Evolutionary conservation across 2,329 filamentous ascomycete species (phyloP), one percentile per base, ranked within the genome.

Genomic region (Xylaria sp.): DNA sequence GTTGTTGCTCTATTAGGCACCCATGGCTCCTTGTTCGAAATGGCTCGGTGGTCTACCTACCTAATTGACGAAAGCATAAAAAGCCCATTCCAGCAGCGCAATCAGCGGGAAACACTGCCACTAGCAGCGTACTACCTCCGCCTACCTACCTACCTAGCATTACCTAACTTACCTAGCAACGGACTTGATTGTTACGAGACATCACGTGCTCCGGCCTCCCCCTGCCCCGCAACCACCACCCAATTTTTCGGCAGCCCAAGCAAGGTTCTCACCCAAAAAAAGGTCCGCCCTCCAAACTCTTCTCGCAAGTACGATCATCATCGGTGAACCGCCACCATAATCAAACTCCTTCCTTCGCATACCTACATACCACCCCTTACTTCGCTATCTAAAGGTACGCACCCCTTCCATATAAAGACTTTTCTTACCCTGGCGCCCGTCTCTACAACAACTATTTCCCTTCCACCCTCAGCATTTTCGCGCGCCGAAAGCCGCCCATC

Each of bases 191-290:
- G 47, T 48, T 24, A n/a, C 27, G 39, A 67, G 64, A 68, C 57
- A 65, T 76, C 75, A 76, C 75, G 75, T 76, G 75, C 68, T 56
- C 50, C 60, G 47, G 42, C 27, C 68, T 71, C 24, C 24, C 24
- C 24, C 24, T 7, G 74, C 75, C 75, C 75, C 75, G 75, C 75
- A 75, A 75, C 75, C 65, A 75, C 72, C 69, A 71, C 71, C 75
- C 71, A 73, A 76, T 70, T 74, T 76, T 75, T 73, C 71, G 69
- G 65, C 72, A 67, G 73, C 75, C 74, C 73, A 75, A 76, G 74
- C 69, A 70, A 61, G 64, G 56, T 54, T 57, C 64, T 53, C 48
- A 42, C 57, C 64, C 57, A 54, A 61, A 71, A 68, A 74, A 73
- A 67, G 67, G 71, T 68, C 72, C 69, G 71, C 71, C 74, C 70